Evolutionary conservation across 2,329 filamentous ascomycete genomes (phyloP).

Genomic region (Fusarium concolor): DNA sequence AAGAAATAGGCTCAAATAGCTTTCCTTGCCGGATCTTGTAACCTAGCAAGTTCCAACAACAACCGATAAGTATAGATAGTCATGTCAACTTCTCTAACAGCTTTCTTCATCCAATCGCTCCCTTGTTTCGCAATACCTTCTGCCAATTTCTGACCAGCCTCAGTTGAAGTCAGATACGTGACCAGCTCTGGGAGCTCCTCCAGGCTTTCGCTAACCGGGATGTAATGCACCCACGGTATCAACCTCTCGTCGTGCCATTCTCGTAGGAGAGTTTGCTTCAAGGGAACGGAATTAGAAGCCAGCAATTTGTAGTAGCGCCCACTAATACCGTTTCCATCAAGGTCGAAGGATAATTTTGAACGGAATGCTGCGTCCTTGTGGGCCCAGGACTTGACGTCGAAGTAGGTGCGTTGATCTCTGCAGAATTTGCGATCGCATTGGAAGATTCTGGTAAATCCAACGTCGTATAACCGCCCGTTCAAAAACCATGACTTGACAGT

Average conservation of each 20-base stretch:
- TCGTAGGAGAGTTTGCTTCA: constrained; percentile 64
- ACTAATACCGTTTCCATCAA: constrained; percentile 68
- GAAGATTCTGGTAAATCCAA: constrained; percentile 59
- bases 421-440: constrained; percentile 57
- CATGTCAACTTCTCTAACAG: constrained; percentile 69
- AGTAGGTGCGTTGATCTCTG: constrained; percentile 50
- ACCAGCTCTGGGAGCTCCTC: constrained; percentile 65
- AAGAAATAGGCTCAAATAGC: not conserved
- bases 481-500: constrained; percentile 48
- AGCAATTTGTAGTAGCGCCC: constrained; percentile 65
- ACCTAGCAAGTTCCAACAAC: constrained; percentile 65
- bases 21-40: constrained; percentile 51
- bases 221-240: constrained; percentile 67
- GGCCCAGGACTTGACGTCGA: constrained; percentile 49
- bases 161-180: constrained; percentile 57
- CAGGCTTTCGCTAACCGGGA: constrained; percentile 63
- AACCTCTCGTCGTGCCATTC: constrained; percentile 71
- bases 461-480: constrained; percentile 55
- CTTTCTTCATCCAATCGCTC: constrained; percentile 64
- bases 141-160: constrained; percentile 61
- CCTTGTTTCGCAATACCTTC: constrained; percentile 65
- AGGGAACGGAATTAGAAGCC: constrained; percentile 57
- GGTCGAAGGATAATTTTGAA: constrained; percentile 60
- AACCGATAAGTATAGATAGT: constrained; percentile 70
- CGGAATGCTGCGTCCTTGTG: constrained; percentile 51